Conservation (phyloP, 2,329 filamentous ascomycete species). For the Colletotrichum truncatum region DNA sequence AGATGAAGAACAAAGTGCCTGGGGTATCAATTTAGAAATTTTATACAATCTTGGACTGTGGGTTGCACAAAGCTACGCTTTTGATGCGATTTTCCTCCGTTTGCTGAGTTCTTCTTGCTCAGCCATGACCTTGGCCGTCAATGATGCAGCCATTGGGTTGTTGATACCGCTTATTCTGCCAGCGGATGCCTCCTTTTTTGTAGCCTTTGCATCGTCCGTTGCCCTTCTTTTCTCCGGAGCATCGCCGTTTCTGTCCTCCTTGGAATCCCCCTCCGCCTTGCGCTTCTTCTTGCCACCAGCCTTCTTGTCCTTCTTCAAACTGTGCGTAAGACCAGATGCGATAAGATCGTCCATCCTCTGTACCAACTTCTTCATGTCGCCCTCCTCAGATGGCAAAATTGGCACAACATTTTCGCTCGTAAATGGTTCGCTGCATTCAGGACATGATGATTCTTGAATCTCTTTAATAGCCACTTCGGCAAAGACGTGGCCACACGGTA, state of each 20-base stretch:
- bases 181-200: slow-evolving; percentile 44
- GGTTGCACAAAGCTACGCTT: not conserved
- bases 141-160: slow-evolving; percentile 83
- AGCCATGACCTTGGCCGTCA: slow-evolving; percentile 86
- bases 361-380: slow-evolving; percentile 75
- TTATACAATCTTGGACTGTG: not conserved
- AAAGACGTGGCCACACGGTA: slow-evolving; percentile 96
- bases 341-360: slow-evolving; percentile 75
- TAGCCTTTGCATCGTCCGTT: slow-evolving; percentile 30
- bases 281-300: slow-evolving; percentile 77
- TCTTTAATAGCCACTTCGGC: slow-evolving; percentile 86
- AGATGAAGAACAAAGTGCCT: not conserved
- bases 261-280: slow-evolving; percentile 65
- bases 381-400: slow-evolving; percentile 76
- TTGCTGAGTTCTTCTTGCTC: slow-evolving; percentile 89
- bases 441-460: slow-evolving; percentile 70
- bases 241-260: slow-evolving; percentile 45
- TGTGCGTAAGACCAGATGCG: slow-evolving; percentile 81
- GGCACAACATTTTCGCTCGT: slow-evolving; percentile 80
- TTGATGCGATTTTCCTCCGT: slow-evolving; percentile 69
- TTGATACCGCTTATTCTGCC: slow-evolving; percentile 75
- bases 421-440: slow-evolving; percentile 81
- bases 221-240: slow-evolving; percentile 34
- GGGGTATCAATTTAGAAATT: slow-evolving; percentile 13
- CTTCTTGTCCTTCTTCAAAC: slow-evolving; percentile 81